Evolutionary conservation across 441 rosid species (phyloP).

Genomic region (Jatropha multifida): DNA sequence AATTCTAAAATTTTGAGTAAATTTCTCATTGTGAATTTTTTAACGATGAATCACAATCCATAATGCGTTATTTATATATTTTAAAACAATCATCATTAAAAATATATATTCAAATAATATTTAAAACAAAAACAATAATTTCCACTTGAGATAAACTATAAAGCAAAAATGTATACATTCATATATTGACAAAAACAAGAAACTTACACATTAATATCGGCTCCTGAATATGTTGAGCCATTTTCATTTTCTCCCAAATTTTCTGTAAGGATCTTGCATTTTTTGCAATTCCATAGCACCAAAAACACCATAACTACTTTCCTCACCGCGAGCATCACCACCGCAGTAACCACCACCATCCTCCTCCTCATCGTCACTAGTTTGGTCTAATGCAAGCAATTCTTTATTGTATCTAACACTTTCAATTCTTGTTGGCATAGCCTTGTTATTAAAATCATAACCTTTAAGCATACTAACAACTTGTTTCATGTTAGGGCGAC

Average conservation of each 20-base stretch:
- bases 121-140: too few relatives aligned
- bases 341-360: background rate
- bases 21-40: too few relatives aligned
- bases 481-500: conserved; percentile 57
- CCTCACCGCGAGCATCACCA: conserved; percentile 19
- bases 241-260: conserved; percentile 23
- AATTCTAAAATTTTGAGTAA: too few relatives aligned
- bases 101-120: too few relatives aligned
- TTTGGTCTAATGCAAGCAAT: conserved; percentile 47
- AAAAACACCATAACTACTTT: conserved; percentile 50
- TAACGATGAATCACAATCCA: too few relatives aligned
- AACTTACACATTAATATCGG: background rate
- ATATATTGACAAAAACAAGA: too few relatives aligned
- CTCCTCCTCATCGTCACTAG: conserved; percentile 33
- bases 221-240: conserved; percentile 6
- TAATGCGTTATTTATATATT: too few relatives aligned
- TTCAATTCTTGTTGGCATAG: conserved; percentile 35
- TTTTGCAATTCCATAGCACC: conserved; percentile 44
- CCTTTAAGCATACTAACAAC: conserved; percentile 57
- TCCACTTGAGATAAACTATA: too few relatives aligned
- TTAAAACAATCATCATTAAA: too few relatives aligned
- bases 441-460: conserved; percentile 34
- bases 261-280: conserved; percentile 40
- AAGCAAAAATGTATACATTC: too few relatives aligned
- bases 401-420: conserved; percentile 53